A percentile compares a stretch with the other conserved stretches of the same genome.
phyloP scores from a whole-genome alignment of 129 eudicot genomes.

The Arctium minus region DNA sequence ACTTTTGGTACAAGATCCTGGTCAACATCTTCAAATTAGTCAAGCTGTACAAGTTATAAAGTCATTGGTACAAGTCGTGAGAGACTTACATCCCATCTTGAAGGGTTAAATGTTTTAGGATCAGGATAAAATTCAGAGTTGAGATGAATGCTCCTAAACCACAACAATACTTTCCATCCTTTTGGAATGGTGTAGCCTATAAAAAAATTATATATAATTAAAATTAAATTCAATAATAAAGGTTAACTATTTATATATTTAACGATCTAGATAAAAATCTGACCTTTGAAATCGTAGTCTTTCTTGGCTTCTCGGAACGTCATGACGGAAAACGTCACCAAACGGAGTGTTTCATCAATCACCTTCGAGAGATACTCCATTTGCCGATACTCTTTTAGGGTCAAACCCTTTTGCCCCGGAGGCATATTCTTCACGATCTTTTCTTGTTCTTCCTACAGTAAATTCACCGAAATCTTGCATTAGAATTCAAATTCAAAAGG shows the following conservation, averaged over 20 bases:
- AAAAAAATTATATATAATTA: background rate
- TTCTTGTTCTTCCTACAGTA: constrained; percentile 75
- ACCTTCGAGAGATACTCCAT: constrained; percentile 93
- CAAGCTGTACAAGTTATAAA: background rate
- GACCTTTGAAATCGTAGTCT: constrained; percentile 64
- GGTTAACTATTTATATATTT: background rate
- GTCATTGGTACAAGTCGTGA: background rate
- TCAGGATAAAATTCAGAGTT: constrained; percentile 52
- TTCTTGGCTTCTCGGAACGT: constrained; percentile 81
- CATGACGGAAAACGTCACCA: constrained; percentile 63
- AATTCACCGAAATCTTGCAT: background rate
- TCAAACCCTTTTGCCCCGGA: constrained; percentile 57
- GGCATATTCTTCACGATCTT: constrained; percentile 62
- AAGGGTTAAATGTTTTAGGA: constrained; percentile 69
- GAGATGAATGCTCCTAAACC: constrained; percentile 72
- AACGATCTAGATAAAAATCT: background rate
- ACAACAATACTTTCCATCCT: constrained; percentile 84
- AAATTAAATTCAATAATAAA: background rate
- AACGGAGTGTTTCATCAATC: constrained; percentile 89
- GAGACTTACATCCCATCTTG: constrained; percentile 85
- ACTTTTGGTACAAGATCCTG: constrained; percentile 62
- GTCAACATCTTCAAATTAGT: constrained; percentile 11
- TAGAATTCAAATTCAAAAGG: background rate
- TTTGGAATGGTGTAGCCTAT: constrained; percentile 77
- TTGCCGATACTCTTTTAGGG: constrained; percentile 63